Conservation (phyloP, 2,329 filamentous ascomycete species). For the Zymoseptoria brevis region DNA sequence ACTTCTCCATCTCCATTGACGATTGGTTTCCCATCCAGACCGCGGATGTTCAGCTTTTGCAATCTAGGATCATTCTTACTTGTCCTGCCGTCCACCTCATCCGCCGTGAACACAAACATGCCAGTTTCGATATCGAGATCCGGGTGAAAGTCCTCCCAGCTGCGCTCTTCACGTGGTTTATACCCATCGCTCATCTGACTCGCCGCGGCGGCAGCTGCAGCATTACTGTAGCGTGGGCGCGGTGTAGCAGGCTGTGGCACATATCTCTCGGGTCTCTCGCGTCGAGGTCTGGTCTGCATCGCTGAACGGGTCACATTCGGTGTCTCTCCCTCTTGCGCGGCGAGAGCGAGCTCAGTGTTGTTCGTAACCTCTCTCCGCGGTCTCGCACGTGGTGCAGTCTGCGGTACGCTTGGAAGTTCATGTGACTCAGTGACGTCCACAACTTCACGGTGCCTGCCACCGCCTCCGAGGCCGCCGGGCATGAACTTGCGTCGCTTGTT, state of each 20-base stretch:
- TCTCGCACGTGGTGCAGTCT: constrained; percentile 29
- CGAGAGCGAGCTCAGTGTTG: not conserved
- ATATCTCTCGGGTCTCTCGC: constrained; percentile 25
- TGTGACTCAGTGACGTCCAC: constrained; percentile 46
- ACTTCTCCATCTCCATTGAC: constrained; percentile 22
- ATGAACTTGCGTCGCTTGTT: constrained; percentile 57
- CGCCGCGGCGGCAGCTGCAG: constrained; percentile 78
- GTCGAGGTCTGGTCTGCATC: constrained; percentile 25
- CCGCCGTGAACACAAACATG: constrained; percentile 69
- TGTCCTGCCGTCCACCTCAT: constrained; percentile 71
- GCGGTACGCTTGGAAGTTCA: constrained; percentile 42
- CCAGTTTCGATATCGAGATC: constrained; percentile 81
- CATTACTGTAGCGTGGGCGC: constrained; percentile 70
- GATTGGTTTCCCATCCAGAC: constrained; percentile 13
- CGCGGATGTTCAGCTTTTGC: constrained; percentile 19
- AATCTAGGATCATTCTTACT: constrained; percentile 38
- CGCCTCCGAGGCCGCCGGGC: constrained; percentile 77
- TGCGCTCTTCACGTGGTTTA: constrained; percentile 91
- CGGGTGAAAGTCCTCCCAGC: constrained; percentile 96
- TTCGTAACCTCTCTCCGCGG: constrained; percentile 5
- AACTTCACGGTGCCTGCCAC: constrained; percentile 69
- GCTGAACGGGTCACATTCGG: constrained; percentile 18
- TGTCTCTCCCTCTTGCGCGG: constrained; percentile 3
- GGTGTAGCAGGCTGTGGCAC: constrained; percentile 38
- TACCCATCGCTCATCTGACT: constrained; percentile 91